A percentile compares a stretch with the other conserved stretches of the same genome.
Conservation (phyloP, 2,329 filamentous ascomycete genomes). For the Aspergillus chevalieri region DNA sequence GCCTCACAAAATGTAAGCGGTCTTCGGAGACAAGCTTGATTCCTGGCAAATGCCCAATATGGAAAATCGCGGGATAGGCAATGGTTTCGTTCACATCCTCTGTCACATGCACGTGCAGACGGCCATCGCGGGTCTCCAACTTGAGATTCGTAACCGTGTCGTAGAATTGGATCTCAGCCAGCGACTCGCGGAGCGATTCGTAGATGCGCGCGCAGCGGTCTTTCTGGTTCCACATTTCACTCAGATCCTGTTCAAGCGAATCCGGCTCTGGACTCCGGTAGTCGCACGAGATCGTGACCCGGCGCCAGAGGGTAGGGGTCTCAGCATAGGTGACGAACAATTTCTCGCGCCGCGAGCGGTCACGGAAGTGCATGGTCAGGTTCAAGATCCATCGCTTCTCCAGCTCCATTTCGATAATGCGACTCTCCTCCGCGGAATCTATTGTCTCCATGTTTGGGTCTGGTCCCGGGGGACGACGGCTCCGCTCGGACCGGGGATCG, state of each 20-base stretch:
- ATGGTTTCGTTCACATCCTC: slow-evolving; percentile 96
- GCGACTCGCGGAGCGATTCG: slow-evolving; percentile 84
- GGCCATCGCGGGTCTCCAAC: slow-evolving; percentile 78
- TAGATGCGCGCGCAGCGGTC: slow-evolving; percentile 93
- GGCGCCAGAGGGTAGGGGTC: slow-evolving; percentile 68
- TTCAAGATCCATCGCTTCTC: slow-evolving; percentile 93
- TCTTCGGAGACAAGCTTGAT: slow-evolving; percentile 57
- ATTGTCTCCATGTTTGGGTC: slow-evolving; percentile 17
- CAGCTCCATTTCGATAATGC: slow-evolving; percentile 67
- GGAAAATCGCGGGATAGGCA: slow-evolving; percentile 66
- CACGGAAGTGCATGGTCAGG: slow-evolving; percentile 95
- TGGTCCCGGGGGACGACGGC: slow-evolving; percentile 2
- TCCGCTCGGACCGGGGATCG: slow-evolving; percentile 23
- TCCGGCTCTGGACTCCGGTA: slow-evolving; percentile 73
- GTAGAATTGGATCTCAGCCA: slow-evolving; percentile 93
- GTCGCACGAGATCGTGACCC: slow-evolving; percentile 89
- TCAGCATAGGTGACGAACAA: slow-evolving; percentile 96
- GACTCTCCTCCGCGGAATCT: slow-evolving; percentile 23
- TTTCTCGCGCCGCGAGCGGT: slow-evolving; percentile 87
- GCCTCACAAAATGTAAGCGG: slow-evolving; percentile 76
- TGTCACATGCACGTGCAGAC: slow-evolving; percentile 93
- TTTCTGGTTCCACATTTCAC: slow-evolving; percentile 70
- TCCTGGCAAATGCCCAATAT: slow-evolving; percentile 63
- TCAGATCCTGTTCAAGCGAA: slow-evolving; percentile 80
- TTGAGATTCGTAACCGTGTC: slow-evolving; percentile 94